Conservation (phyloP, 768 basidiomycete genomes). For the Lactarius pseudohatsudake region DNA sequence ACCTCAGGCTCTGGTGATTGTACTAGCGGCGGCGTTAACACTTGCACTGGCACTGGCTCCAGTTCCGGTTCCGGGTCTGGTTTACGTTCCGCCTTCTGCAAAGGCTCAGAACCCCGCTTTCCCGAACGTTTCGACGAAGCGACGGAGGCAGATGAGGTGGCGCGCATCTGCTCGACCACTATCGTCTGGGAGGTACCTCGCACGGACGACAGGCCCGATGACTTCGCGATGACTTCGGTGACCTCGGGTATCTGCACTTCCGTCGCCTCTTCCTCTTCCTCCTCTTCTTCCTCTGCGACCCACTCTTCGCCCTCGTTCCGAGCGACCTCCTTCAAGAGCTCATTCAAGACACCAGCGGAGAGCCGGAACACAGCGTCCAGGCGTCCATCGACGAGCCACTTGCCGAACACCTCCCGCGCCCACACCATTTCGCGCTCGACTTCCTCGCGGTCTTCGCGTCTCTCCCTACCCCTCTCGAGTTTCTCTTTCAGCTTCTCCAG, state of each 20-base stretch:
- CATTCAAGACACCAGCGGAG: slow-evolving; percentile 23
- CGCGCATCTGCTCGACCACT: slow-evolving; percentile 4
- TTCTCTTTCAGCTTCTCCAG: slow-evolving; percentile 25
- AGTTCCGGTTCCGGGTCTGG: background rate
- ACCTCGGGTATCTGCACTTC: background rate
- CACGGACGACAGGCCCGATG: slow-evolving; percentile 11
- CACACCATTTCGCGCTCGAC: slow-evolving; percentile 28
- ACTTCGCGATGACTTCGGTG: background rate
- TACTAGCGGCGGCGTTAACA: background rate
- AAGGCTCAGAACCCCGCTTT: slow-evolving; percentile 14
- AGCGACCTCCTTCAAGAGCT: slow-evolving; percentile 24
- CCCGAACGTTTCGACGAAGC: slow-evolving; percentile 12
- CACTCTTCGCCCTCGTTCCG: slow-evolving; percentile 28
- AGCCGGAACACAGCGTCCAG: slow-evolving; percentile 28
- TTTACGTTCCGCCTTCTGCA: background rate
- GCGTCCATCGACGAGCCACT: slow-evolving; percentile 25
- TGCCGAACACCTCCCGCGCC: slow-evolving; percentile 28
- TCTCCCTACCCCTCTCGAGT: slow-evolving; percentile 23
- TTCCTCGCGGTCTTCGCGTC: slow-evolving; percentile 24
- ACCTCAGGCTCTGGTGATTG: slow-evolving; percentile 1
- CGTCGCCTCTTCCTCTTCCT: slow-evolving; percentile 7
- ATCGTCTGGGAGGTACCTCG: slow-evolving; percentile 15
- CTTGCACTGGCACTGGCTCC: background rate
- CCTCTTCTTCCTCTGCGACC: slow-evolving; percentile 20
- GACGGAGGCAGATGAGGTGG: background rate